Base-by-base conservation (phyloP, 495 filamentous ascomycete species). In the Aspergillus mulundensis region DNA sequence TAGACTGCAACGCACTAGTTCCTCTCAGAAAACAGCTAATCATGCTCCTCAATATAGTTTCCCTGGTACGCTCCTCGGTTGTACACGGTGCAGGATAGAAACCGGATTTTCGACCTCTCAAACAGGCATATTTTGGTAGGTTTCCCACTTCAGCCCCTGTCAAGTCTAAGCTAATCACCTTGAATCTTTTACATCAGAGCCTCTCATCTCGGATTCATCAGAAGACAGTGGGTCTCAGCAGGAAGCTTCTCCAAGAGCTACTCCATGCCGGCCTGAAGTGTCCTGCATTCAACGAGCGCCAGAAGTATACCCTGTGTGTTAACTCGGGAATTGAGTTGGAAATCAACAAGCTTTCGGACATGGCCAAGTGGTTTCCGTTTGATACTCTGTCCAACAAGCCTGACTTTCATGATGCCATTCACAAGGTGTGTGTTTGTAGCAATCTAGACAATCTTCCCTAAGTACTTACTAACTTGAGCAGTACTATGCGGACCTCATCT, bases 71-170 rank as follows among this genome's bases (percentile, higher is more conserved):
- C 77, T 25, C 70, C 80, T 0, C 68, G 83, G 24, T 46, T 78
- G 56, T 87, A 90, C 71, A 89, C 83, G 0, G 68, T 91, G 28
- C 71, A 73, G 32, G 79, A 88, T 56, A 84, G 89, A 14, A 75
- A 84, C 34, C 59, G 71, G 3, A 57, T 91, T 16, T 86, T 83
- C 68, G 61, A 77, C 0, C 60, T 81, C 12, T 70, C 78, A 25
- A 56, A 75, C 14, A 66, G 70, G 28, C 77, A 88, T 44, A 65
- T 87, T 18, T n/a, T n/a, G n/a, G n/a, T n/a, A n/a, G n/a, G n/a
- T n/a, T n/a, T n/a, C n/a, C n/a, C n/a, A n/a, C n/a, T n/a, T n/a
- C n/a, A n/a, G n/a, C n/a, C n/a, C n/a, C n/a, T n/a, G n/a, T n/a
- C n/a, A n/a, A n/a, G n/a, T n/a, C n/a, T n/a, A n/a, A n/a, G n/a